Conservation (phyloP, 2,329 filamentous ascomycete genomes). For the Aphanocladium album region DNA sequence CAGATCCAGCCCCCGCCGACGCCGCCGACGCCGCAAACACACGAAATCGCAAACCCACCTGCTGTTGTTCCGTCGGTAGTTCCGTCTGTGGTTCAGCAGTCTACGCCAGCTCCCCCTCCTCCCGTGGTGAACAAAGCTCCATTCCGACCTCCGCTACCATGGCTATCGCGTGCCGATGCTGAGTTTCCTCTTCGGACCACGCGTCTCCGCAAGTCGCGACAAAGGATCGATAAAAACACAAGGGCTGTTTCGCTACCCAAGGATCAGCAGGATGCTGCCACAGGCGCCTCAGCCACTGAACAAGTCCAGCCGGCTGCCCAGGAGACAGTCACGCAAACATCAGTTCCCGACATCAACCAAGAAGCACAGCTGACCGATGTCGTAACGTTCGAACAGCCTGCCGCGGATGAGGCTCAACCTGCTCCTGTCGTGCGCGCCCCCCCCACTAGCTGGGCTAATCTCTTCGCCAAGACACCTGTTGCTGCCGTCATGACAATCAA, state of each 20-base stretch:
- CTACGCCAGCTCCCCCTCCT: slow-evolving; percentile 4
- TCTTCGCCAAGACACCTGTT: slow-evolving; percentile 29
- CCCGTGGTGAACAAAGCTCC: slow-evolving; percentile 16
- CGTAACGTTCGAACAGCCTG: slow-evolving; percentile 8
- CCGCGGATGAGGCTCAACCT: slow-evolving; percentile 11
- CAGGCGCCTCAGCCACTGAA: slow-evolving; percentile 5
- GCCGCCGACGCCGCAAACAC: slow-evolving; percentile 40
- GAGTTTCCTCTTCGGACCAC: slow-evolving; percentile 42
- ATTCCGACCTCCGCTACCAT: slow-evolving; percentile 52
- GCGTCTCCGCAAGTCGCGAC: slow-evolving; percentile 39
- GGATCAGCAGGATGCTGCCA: slow-evolving; percentile 31
- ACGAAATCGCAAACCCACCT: slow-evolving; percentile 23
- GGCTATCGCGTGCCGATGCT: slow-evolving; percentile 47
- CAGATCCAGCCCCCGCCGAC: slow-evolving; percentile 39
- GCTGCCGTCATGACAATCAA: slow-evolving; percentile 4
- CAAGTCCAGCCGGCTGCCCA: neutral
- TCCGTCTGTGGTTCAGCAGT: slow-evolving; percentile 8
- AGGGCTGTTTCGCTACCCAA: slow-evolving; percentile 39
- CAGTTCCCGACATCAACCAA: neutral
- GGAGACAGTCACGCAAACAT: neutral
- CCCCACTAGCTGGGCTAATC: slow-evolving; percentile 36
- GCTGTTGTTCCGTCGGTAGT: too few species aligned
- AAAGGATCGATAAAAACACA: slow-evolving; percentile 31
- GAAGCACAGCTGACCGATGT: neutral
- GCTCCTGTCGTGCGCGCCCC: slow-evolving; percentile 24